Evolutionary conservation across 352 stramenopile genomes (phyloP), one percentile per base, ranked within the genome.

Genomic region (Phytophthora constricta): DNA sequence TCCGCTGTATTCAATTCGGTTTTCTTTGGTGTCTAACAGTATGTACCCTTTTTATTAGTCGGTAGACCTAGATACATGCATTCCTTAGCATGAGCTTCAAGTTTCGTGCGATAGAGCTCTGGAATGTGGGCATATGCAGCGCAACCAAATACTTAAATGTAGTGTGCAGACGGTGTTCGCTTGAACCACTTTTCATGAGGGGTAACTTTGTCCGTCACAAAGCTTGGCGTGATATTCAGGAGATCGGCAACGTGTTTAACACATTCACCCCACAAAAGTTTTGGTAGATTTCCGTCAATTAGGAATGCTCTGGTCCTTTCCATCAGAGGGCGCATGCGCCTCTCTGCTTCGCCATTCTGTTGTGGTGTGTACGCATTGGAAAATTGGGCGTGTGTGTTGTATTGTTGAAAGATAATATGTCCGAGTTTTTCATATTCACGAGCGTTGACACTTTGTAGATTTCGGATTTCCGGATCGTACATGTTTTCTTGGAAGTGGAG

Each of bases 301-400:
- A 70, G 37, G 19, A 64, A 60, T 4, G 39, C 46, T 33, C 54
- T n/a, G n/a, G n/a, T n/a, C n/a, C n/a, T n/a, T n/a, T n/a, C n/a
- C n/a, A n/a, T n/a, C n/a, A n/a, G n/a, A 43, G 11, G 41, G 25
- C 64, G 34, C 58, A 73, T 68, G 13, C 53, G 58, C 47, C 65
- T 59, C 43, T 68, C 58, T 58, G 65, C 65, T 42, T 65, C 43
- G 31, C 58, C 65, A 48, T 73, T 73, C 34, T 73, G 58, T 39
- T 65, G 58, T 45, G 65, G 59, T 27, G 59, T 58, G 54, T 73
- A 68, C 1, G 58, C 65, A 13, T 73, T 68, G 2, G 65, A 58
- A 23, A 68, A 68, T 11, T 64, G 58, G 2, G 46, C 49, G 33
- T 59, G 65, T 4, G 65, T 65, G 27, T 60, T 60, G 27, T 69